Evolutionary conservation across 2,329 filamentous ascomycete genomes (phyloP), one percentile per base, ranked within the genome.

Genomic region (Penicillium oxalicum): DNA sequence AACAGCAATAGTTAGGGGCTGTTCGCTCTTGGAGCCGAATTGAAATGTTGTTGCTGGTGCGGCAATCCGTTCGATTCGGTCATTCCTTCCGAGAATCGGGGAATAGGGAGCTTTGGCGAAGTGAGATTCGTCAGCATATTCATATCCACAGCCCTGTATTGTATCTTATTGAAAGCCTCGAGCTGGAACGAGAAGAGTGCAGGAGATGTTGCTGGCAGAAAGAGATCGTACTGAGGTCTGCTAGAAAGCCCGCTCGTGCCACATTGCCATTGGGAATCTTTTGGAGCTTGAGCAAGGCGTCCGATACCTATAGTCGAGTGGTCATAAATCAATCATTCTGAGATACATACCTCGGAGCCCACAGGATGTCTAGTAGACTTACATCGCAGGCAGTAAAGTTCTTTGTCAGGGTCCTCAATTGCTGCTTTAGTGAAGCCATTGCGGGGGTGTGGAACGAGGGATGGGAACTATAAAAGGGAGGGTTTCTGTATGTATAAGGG

Each of bases 211-310:
- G 4, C 18, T 18, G 18, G 18, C 18, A 18, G 28, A 2, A 41
- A 4, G 41, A 25, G 5, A 2, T 27, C 44, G 47, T 51, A 82
- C 79, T 62, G 45, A 83, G 73, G 62, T 88, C 84, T 34, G 81
- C 72, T 34, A 90, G 69, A 62, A 82, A 83, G 46, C 87, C 86
- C 26, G 82, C 84, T 40, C 79, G 77, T 9, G 82, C 76, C 7
- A 84, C 77, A 18, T 56, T 52, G 9, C 68, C 69, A 26, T 60
- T 46, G 5, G 63, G 55, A 4, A 58, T 52, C 40, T 69, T 69
- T 50, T 84, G 78, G 41, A 90, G 75, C 61, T 84, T 87, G 47
- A 88, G 75, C 2, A 90, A 76, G 5, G 84, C 85, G 65, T 90
- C 86, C 9, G 86, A 87, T 51, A 88, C 73, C 75, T 87, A 4